Evolutionary conservation across 2,329 filamentous ascomycete genomes (phyloP), one percentile per base, ranked within the genome.

Genomic region (Cladosporium sp.): DNA sequence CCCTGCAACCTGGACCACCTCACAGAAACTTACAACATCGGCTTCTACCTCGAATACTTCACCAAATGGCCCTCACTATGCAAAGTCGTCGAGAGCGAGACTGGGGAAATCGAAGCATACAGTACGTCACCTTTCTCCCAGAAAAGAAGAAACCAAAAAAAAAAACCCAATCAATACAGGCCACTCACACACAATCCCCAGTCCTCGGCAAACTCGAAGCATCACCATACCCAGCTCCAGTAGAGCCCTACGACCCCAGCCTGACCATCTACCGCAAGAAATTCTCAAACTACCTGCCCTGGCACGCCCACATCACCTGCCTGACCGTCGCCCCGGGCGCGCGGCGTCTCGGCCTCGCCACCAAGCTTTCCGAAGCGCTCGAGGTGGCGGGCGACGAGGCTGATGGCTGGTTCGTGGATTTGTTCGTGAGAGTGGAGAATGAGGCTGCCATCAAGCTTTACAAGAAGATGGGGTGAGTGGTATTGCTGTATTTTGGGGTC

Each of bases 121-220:
- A 95, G 91, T 95, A 79, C 51, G 82, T 73, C 20, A 1, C 24
- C n/a, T 30, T 20, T 4, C 5, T 27, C 22, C 5, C 5, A 4
- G 22, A 27, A 5, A 4, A 4, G 9, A 9, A 27, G 9, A 27
- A 27, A 27, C 22, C 19, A 7, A 8, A 9, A 27, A 13, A 7
- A 2, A 37, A n/a, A n/a, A n/a, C n/a, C n/a, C n/a, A n/a, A n/a
- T n/a, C n/a, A n/a, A n/a, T n/a, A n/a, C n/a, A n/a, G n/a, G n/a
- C n/a, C n/a, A 18, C n/a, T 13, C 34, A 36, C 47, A 55, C 27
- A 54, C 50, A 19, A n/a, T n/a, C 19, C 29, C 43, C 15, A 96
- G 91, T 99, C 67, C 95, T 99, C 82, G 93, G 92, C 66, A 99
- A 99, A 74, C 81, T 95, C 54, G 92, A 97, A 75, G 85, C 89